Percentiles rank a stretch among this genome's conserved stretches.
These are phyloP conservation scores for Botryosphaeria dothidea DNA, from an alignment of 2,329 filamentous ascomycete species.

Conservation along the genomic window DNA sequence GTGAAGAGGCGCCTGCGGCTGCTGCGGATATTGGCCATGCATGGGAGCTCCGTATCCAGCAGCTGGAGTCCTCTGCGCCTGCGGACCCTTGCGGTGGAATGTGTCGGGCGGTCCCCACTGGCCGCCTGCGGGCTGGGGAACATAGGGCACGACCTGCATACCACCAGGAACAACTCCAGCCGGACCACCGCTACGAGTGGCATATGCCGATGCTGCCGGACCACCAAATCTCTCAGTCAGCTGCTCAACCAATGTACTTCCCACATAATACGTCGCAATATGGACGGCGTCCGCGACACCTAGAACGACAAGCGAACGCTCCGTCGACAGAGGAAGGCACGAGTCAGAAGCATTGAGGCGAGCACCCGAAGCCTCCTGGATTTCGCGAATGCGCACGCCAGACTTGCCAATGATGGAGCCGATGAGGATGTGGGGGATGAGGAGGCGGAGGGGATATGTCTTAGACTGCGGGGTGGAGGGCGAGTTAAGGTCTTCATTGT, in stretches of 20 bases:
- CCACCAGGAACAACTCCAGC: conserved; percentile 92
- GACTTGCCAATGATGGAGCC: conserved; percentile 98
- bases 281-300: conserved; percentile 98
- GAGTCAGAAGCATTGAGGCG: conserved; percentile 95
- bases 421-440: conserved; percentile 96
- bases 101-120: conserved; percentile 84
- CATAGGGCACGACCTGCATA: conserved; percentile 99
- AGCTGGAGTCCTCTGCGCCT: conserved; percentile 69
- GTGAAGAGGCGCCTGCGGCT: conserved; percentile 67
- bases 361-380: conserved; percentile 95
- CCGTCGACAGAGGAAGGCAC: conserved; percentile 89
- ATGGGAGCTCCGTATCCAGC: conserved; percentile 70
- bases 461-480: conserved; percentile 92
- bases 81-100: conserved; percentile 55
- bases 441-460: conserved; percentile 91
- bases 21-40: conserved; percentile 61
- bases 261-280: conserved; percentile 98
- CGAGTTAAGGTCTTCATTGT: conserved; percentile 89
- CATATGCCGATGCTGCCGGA: conserved; percentile 95
- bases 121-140: conserved; percentile 87
- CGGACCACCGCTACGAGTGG: conserved; percentile 88
- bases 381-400: conserved; percentile 93
- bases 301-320: conserved; percentile 96
- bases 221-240: conserved; percentile 95
- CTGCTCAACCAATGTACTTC: conserved; percentile 96